These are phyloP conservation scores for Vigna unguiculata DNA, from an alignment of 306 rosid species.

Conservation along the genomic window DNA sequence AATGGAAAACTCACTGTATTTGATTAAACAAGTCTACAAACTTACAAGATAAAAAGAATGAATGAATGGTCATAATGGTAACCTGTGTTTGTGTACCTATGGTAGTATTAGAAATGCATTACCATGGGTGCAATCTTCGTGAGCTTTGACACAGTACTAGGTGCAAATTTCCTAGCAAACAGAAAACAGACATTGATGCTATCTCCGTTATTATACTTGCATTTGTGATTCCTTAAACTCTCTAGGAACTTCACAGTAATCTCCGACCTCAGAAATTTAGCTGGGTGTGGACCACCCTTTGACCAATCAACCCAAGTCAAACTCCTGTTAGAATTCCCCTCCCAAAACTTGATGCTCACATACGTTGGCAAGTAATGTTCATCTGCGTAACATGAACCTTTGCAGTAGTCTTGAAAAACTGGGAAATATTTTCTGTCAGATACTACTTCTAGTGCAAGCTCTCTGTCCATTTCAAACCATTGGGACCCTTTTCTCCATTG, in stretches of 20 bases:
- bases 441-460: slow-evolving; percentile 64
- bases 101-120: slow-evolving; percentile 59
- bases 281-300: slow-evolving; percentile 78
- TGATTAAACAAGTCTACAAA: slow-evolving; percentile 13
- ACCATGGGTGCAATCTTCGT: slow-evolving; percentile 63
- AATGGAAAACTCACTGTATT: slow-evolving; percentile 11
- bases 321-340: slow-evolving; percentile 68
- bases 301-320: slow-evolving; percentile 95
- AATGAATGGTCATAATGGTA: slow-evolving; percentile 26
- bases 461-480: slow-evolving; percentile 86
- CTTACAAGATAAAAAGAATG: slow-evolving; percentile 40
- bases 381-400: slow-evolving; percentile 68
- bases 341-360: slow-evolving; percentile 59
- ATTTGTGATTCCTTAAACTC: slow-evolving; percentile 57
- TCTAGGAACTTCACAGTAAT: slow-evolving; percentile 60
- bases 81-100: slow-evolving; percentile 6
- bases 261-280: slow-evolving; percentile 52
- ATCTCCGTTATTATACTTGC: slow-evolving; percentile 58
- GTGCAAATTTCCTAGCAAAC: slow-evolving; percentile 80
- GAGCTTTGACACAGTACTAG: slow-evolving; percentile 55
- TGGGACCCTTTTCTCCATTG: slow-evolving; percentile 93
- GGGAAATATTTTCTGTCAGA: slow-evolving; percentile 68
- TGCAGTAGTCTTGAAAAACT: slow-evolving; percentile 57
- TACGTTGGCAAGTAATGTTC: slow-evolving; percentile 87
- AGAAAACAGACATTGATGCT: slow-evolving; percentile 56